These are phyloP conservation scores for Acarospora socialis DNA, from an alignment of 2,329 filamentous ascomycete genomes.

Conservation along the genomic window DNA sequence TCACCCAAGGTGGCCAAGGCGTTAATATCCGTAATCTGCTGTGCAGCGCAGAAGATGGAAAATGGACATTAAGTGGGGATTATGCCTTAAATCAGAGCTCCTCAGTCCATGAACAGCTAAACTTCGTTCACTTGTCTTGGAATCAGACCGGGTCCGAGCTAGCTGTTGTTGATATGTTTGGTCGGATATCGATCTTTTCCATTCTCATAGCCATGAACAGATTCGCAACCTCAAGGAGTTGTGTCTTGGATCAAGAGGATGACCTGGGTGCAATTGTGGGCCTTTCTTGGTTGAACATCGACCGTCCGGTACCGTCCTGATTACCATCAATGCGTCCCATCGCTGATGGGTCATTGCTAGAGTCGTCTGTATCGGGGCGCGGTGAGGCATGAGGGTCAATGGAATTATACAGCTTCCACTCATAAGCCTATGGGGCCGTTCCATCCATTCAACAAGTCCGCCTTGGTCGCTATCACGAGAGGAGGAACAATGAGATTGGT, in stretches of 20 bases:
- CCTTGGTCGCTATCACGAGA: slow-evolving; percentile 61
- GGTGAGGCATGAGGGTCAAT: slow-evolving; percentile 46
- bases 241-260: slow-evolving; percentile 53
- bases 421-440: slow-evolving; percentile 55
- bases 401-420: slow-evolving; percentile 54
- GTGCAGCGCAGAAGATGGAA: slow-evolving; percentile 52
- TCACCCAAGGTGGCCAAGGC: slow-evolving; percentile 55
- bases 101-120: slow-evolving; percentile 46
- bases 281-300: slow-evolving; percentile 64
- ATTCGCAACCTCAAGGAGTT: slow-evolving; percentile 46
- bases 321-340: slow-evolving; percentile 29
- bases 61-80: slow-evolving; percentile 65
- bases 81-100: slow-evolving; percentile 48
- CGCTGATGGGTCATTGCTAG: slow-evolving; percentile 6
- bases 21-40: slow-evolving; percentile 61
- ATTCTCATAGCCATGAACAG: slow-evolving; percentile 61
- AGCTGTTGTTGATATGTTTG: slow-evolving; percentile 66
- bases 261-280: slow-evolving; percentile 69
- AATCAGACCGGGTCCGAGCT: slow-evolving; percentile 64
- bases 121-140: slow-evolving; percentile 72
- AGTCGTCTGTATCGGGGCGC: slow-evolving; percentile 42
- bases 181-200: slow-evolving; percentile 60
- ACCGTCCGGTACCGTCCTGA: slow-evolving; percentile 28
- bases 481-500: slow-evolving; percentile 61
- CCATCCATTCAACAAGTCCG: slow-evolving; percentile 46